Evolutionary conservation across 768 basidiomycete species (phyloP).

Genomic region (Polyporus arcularius): DNA sequence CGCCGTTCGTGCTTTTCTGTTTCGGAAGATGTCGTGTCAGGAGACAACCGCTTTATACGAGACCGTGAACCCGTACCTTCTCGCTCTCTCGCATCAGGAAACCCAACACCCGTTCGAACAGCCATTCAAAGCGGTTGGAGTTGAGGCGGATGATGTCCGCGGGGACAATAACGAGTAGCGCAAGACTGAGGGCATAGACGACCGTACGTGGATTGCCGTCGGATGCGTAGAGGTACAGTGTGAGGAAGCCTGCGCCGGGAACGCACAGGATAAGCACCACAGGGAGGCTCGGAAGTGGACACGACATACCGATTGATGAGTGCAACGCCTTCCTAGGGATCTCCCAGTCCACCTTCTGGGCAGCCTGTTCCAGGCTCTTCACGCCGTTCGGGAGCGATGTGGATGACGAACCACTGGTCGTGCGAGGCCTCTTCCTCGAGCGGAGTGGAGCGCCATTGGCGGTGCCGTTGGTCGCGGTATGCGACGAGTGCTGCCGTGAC

Average conservation of each 20-base stretch:
- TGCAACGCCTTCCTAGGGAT: slow-evolving; percentile 87
- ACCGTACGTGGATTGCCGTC: slow-evolving; percentile 53
- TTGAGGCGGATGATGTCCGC: slow-evolving; percentile 75
- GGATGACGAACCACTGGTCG: neutral
- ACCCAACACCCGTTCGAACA: slow-evolving; percentile 73
- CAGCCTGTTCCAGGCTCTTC: neutral
- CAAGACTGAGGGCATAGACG: slow-evolving; percentile 61
- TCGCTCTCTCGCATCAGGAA: slow-evolving; percentile 91
- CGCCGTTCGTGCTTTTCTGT: slow-evolving; percentile 77
- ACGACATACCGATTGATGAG: slow-evolving; percentile 77
- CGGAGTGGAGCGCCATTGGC: slow-evolving; percentile 10
- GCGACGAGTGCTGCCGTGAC: neutral
- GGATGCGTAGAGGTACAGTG: slow-evolving; percentile 55
- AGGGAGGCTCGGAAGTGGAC: neutral
- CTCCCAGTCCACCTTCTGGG: slow-evolving; percentile 69
- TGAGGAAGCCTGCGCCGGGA: slow-evolving; percentile 56
- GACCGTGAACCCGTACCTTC: slow-evolving; percentile 46
- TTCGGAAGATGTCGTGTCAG: neutral
- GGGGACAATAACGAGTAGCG: slow-evolving; percentile 68
- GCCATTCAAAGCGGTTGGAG: slow-evolving; percentile 59
- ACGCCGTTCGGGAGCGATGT: neutral
- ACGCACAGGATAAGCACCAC: neutral
- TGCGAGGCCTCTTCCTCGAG: slow-evolving; percentile 11
- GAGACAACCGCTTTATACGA: neutral
- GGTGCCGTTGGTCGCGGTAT: neutral